phyloP scores from a whole-genome alignment of 139 green algal genomes.

The Chlorella sp. region DNA sequence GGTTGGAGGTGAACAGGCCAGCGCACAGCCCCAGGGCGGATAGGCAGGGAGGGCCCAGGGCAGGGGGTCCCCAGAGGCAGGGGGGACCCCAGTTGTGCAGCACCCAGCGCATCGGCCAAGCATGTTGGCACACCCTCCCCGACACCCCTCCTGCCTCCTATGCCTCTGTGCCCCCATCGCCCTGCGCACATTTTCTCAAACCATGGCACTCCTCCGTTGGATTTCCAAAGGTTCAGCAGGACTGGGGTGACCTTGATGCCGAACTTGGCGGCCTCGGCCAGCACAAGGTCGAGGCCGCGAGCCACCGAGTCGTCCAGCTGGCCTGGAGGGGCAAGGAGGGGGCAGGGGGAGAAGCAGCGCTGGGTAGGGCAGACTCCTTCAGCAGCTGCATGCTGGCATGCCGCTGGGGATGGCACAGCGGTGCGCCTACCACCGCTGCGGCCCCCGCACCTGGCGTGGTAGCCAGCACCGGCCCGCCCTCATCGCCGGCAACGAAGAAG shows the following conservation, averaged over 20 bases:
- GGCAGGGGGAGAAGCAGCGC: neutral
- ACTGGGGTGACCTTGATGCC: slow-evolving; percentile 31
- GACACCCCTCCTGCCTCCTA: neutral
- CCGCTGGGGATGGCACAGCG: no score
- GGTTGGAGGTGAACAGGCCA: neutral
- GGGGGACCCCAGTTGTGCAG: no score
- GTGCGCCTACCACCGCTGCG: no score
- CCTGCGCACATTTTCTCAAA: slow-evolving; percentile 17
- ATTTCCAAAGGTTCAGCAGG: slow-evolving; percentile 39
- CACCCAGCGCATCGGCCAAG: no score
- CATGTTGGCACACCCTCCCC: neutral
- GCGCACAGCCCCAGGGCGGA: neutral
- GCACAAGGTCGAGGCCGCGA: neutral
- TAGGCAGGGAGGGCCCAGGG: neutral
- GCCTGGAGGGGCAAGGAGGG: neutral
- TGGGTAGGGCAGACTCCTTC: neutral
- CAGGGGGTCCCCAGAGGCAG: neutral
- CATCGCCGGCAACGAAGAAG: slow-evolving; percentile 11
- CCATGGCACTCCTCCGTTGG: slow-evolving; percentile 12
- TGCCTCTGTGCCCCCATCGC: neutral
- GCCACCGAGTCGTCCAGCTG: neutral
- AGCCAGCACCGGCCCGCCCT: neutral
- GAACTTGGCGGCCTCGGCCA: slow-evolving; percentile 18
- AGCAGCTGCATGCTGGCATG: no score
- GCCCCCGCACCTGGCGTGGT: neutral